Evolutionary conservation across 371 early-diverging fungal species (phyloP).

Genomic region (Mortierella sp.): DNA sequence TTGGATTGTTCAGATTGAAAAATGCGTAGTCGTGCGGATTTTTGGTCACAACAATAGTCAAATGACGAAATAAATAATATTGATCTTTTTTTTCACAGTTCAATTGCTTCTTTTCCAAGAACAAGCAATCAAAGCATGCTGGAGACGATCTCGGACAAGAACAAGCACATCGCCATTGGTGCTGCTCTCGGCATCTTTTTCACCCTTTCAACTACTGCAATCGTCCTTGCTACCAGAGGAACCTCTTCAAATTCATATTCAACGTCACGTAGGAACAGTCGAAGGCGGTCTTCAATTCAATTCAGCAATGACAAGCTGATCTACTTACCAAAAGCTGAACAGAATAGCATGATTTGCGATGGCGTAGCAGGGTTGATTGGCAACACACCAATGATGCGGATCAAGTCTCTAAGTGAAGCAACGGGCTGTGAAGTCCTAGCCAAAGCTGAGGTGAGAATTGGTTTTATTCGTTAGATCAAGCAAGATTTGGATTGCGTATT

Average conservation of each 20-base stretch:
- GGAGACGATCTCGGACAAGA: constrained; percentile 50
- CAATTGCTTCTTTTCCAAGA: not conserved
- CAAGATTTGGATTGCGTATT: too few species aligned
- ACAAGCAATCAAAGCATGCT: constrained; percentile 23
- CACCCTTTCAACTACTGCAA: constrained; percentile 53
- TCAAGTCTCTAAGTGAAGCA: constrained; percentile 85
- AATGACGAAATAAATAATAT: not conserved
- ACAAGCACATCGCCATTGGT: constrained; percentile 55
- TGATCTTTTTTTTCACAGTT: not conserved
- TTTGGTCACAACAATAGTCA: too few species aligned
- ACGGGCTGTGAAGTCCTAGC: constrained; percentile 91
- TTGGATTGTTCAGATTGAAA: not conserved
- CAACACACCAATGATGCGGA: constrained; percentile 90
- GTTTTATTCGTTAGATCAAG: not conserved
- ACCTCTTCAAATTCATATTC: not conserved
- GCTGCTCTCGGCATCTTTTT: constrained; percentile 53
- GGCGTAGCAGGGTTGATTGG: constrained; percentile 87
- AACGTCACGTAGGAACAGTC: not conserved
- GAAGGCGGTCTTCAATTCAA: constrained; percentile 34
- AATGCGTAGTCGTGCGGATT: too few species aligned
- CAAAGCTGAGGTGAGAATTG: constrained; percentile 62
- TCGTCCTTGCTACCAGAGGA: constrained; percentile 35
- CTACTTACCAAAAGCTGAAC: constrained; percentile 20
- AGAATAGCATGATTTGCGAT: constrained; percentile 60
- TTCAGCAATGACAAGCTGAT: constrained; percentile 22